Percentiles rank a stretch among this genome's conserved stretches.
Conservation (phyloP, 139 green algal species). For the Raphidocelis subcapitata region DNA sequence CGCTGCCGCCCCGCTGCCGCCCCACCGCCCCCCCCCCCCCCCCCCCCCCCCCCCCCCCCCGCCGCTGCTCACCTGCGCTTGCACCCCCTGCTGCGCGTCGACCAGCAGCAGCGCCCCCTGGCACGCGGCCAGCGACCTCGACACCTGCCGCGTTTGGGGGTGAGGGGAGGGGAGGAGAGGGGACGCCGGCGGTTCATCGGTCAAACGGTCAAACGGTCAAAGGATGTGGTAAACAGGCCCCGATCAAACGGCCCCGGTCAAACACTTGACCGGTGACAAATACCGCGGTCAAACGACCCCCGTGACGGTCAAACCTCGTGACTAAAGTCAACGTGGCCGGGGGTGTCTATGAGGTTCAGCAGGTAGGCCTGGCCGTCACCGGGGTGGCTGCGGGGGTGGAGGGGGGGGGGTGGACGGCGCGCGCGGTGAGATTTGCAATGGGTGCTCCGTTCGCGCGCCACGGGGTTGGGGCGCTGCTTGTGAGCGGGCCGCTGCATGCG, state of each 20-base stretch:
- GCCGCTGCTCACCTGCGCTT: slow-evolving; percentile 24
- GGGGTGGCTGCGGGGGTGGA: slow-evolving; percentile 12
- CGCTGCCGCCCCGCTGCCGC: background rate
- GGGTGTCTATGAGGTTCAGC: slow-evolving; percentile 88
- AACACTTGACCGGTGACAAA: too few relatives aligned
- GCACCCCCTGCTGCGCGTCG: slow-evolving; percentile 63
- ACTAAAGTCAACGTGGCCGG: slow-evolving; percentile 70
- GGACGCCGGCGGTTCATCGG: too few relatives aligned
- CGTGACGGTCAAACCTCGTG: slow-evolving; percentile 35
- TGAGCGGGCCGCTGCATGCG: too few relatives aligned
- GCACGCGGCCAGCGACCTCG: slow-evolving; percentile 62
- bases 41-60: background rate
- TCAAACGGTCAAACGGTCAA: too few relatives aligned
- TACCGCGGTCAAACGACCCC: too few relatives aligned
- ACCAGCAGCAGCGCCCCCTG: slow-evolving; percentile 91
- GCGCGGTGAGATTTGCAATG: background rate
- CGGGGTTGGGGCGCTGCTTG: too few relatives aligned
- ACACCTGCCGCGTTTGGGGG: slow-evolving; percentile 32
- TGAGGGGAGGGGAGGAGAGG: background rate
- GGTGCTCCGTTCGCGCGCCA: too few relatives aligned
- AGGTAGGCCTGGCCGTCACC: slow-evolving; percentile 62
- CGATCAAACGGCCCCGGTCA: too few relatives aligned
- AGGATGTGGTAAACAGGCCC: too few relatives aligned
- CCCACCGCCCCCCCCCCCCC: background rate
- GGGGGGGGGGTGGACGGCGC: too few relatives aligned